Percentiles rank a stretch among this genome's conserved stretches.
These are phyloP conservation scores for Isoetes engelmannii DNA, from an alignment of 83 land plant species.

Conservation along the genomic window DNA sequence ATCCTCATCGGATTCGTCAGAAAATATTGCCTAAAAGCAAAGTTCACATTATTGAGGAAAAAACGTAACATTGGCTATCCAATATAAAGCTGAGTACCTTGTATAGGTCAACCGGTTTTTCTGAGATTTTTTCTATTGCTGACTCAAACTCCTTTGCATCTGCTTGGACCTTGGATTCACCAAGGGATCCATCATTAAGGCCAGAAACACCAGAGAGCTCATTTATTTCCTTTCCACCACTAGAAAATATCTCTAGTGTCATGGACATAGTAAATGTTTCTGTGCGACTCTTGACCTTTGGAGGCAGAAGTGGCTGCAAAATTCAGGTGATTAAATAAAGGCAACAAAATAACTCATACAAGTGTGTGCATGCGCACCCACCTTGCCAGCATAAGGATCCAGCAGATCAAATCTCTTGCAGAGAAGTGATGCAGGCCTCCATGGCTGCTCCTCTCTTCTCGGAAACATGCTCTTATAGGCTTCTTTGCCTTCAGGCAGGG, in stretches of 20 bases:
- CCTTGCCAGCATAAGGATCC: slow-evolving; percentile 95
- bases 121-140: slow-evolving; percentile 34
- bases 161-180: neutral
- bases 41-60: neutral
- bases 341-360: neutral
- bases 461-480: slow-evolving; percentile 24
- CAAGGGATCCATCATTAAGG: neutral
- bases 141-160: slow-evolving; percentile 24
- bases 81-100: slow-evolving; percentile 43
- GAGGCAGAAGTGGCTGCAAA: slow-evolving; percentile 70
- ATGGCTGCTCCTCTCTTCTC: slow-evolving; percentile 71
- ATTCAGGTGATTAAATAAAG: neutral
- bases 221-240: neutral
- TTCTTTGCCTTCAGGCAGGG: neutral
- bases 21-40: slow-evolving; percentile 79
- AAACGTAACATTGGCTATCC: neutral
- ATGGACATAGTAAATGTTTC: slow-evolving; percentile 46
- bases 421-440: slow-evolving; percentile 80
- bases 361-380: neutral
- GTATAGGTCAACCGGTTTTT: slow-evolving; percentile 93
- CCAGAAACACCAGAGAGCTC: neutral
- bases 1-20: slow-evolving; percentile 92
- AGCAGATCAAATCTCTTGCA: slow-evolving; percentile 92
- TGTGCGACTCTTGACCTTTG: slow-evolving; percentile 66
- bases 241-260: neutral